A percentile compares a stretch with the other conserved stretches of the same genome.
phyloP scores from a whole-genome alignment of 768 basidiomycete genomes.

The Auricularia cornea region DNA sequence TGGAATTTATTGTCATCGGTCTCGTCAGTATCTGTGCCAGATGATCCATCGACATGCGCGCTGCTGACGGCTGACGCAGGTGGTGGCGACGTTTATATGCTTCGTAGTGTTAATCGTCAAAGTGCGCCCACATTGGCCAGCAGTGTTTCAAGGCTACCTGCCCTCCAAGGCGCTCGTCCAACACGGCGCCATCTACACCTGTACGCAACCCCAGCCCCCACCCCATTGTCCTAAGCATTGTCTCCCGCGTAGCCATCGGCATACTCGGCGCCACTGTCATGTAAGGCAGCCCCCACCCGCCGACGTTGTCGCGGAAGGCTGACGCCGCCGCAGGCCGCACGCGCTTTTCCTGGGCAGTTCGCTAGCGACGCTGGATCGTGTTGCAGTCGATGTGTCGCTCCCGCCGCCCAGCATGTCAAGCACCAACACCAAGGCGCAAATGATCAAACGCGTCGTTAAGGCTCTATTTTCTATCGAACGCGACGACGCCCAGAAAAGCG shows the following conservation, averaged over 20 bases:
- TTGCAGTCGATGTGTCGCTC: constrained; percentile 30
- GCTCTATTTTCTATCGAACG: constrained; percentile 16
- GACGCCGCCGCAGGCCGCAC: constrained; percentile 46
- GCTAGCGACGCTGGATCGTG: constrained; percentile 74
- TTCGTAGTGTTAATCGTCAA: constrained; percentile 70
- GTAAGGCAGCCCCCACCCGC: neutral
- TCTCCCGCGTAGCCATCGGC: constrained; percentile 43
- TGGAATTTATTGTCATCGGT: constrained; percentile 55
- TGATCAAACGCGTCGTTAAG: constrained; percentile 8
- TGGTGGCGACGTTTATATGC: constrained; percentile 64
- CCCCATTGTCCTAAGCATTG: constrained; percentile 18
- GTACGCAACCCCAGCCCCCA: constrained; percentile 35
- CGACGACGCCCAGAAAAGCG: constrained; percentile 1
- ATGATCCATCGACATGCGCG: neutral
- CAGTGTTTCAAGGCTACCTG: constrained; percentile 67
- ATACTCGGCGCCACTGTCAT: constrained; percentile 82
- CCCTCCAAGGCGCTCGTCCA: constrained; percentile 59
- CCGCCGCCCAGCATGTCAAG: constrained; percentile 16
- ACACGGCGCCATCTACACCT: constrained; percentile 53
- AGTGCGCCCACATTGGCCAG: constrained; percentile 60
- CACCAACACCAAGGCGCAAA: constrained; percentile 13
- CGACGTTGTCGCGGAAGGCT: neutral
- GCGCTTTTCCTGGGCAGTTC: constrained; percentile 84
- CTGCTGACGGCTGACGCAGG: constrained; percentile 26
- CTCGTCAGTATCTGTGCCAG: constrained; percentile 37